Evolutionary conservation across 805 yeast species (phyloP), one percentile per base, ranked within the genome.

Genomic region (Teunomyces funiuensis): DNA sequence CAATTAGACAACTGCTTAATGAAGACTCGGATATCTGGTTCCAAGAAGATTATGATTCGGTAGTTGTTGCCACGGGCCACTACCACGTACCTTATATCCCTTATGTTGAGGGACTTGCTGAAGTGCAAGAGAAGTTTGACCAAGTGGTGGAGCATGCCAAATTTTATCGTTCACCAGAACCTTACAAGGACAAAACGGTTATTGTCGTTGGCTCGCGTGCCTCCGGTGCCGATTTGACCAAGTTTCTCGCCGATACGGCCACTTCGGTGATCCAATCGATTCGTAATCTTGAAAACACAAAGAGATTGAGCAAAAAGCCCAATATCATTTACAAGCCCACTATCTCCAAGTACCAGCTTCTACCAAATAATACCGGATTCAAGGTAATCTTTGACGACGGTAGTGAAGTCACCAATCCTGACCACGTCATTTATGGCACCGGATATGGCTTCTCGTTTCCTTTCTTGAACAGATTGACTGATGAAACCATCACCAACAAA

Each of bases 361-460:
- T 19, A 11, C 25, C 19, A 6, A 31, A 36, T 10, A 59, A 65
- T 1, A 52, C 66, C 0, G 72, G 50, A 8, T 55, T 61, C 33
- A 49, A 53, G 19, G 63, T 81, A 2, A 53, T 58, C 9, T 76
- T 82, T 43, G 66, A 50, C 3, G 79, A 79, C 47, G 88, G 84
- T 2, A 49, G 59, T 2, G 57, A 51, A 8, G 43, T 82, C 2
- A 50, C 51, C 1, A 68, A 67, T 27, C 74, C 85, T 29, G 90
- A 85, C 46, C 53, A 55, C 16, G 65, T 87, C 7, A 65, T 86
- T 7, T 84, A 81, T 57, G 85, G 87, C 37, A 86, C 95, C 0
- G 95, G 95, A 1, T 87, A 85, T 58, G 65, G 79, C 34, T 80
- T 80, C 53, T 74, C 79, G 27, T 69, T 77, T 42, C 93, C 95